These are phyloP conservation scores for Xylariaceae sp. DNA, from an alignment of 2,329 filamentous ascomycete genomes.

Conservation along the genomic window DNA sequence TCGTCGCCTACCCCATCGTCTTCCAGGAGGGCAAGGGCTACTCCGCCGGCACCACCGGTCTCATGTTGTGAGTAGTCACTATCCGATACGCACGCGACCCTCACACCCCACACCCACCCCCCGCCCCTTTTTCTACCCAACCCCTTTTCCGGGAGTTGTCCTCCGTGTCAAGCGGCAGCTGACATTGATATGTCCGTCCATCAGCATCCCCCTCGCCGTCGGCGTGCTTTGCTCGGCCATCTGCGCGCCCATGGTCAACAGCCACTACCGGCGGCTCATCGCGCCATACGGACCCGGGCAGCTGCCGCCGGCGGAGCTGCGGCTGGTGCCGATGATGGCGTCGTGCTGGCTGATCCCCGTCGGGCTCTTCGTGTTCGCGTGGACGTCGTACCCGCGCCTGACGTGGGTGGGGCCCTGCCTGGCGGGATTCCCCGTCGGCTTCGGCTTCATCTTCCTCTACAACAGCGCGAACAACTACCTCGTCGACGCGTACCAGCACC, in stretches of 20 bases:
- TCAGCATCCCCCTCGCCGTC: constrained; percentile 63
- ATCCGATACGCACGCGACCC: neutral
- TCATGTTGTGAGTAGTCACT: constrained; percentile 57
- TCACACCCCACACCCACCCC: no score
- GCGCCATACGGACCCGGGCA: constrained; percentile 19
- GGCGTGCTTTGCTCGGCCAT: constrained; percentile 62
- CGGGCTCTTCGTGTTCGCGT: constrained; percentile 52
- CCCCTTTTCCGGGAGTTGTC: neutral
- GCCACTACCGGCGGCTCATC: constrained; percentile 57
- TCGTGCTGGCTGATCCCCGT: constrained; percentile 64
- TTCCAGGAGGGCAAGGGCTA: constrained; percentile 77
- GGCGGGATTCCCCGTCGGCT: constrained; percentile 65
- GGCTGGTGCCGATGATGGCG: constrained; percentile 76
- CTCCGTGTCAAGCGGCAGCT: constrained; percentile 1
- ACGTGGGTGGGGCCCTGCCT: constrained; percentile 66
- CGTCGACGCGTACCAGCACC: constrained; percentile 56
- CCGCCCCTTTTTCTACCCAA: neutral
- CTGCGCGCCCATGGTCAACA: constrained; percentile 69
- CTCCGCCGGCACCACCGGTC: constrained; percentile 62
- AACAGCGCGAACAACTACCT: constrained; percentile 72
- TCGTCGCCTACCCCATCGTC: constrained; percentile 61
- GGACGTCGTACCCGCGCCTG: constrained; percentile 55
- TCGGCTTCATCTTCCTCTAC: constrained; percentile 79
- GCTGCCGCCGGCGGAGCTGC: constrained; percentile 63
- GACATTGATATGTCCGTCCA: neutral